Percentiles rank a stretch among this genome's conserved stretches.
Evolutionary conservation across 2,329 filamentous ascomycete genomes (phyloP).

Genomic region (Pseudogymnoascus verrucosus): DNA sequence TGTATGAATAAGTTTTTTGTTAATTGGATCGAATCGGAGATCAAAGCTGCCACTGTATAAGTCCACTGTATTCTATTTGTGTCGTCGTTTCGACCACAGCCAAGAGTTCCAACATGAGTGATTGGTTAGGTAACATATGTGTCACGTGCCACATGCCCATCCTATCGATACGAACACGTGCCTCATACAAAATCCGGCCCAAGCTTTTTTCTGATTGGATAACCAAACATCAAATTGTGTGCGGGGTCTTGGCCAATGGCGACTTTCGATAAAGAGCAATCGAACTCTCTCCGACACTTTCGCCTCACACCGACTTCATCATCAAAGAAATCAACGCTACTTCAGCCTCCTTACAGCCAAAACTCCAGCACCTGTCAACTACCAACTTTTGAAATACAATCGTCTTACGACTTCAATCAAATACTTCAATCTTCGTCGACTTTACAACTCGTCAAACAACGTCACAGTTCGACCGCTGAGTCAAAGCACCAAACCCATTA

Average conservation of each 20-base stretch:
- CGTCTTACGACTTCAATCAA: slow-evolving; percentile 5
- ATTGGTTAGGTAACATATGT: slow-evolving; percentile 23
- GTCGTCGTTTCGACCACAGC: background rate
- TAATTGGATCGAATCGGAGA: background rate
- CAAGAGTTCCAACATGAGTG: background rate
- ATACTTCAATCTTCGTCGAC: background rate
- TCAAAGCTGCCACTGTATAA: background rate
- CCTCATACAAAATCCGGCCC: background rate
- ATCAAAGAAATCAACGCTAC: background rate
- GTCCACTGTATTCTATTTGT: background rate
- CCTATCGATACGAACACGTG: slow-evolving; percentile 34
- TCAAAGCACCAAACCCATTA: slow-evolving; percentile 4
- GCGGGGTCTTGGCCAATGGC: slow-evolving; percentile 5
- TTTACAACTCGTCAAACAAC: background rate
- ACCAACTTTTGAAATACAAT: background rate
- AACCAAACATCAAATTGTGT: slow-evolving; percentile 1
- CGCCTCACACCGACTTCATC: slow-evolving; percentile 7
- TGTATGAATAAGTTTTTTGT: background rate
- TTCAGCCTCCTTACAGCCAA: background rate
- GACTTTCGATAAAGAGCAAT: slow-evolving; percentile 6
- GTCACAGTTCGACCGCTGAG: background rate
- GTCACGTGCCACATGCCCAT: slow-evolving; percentile 30
- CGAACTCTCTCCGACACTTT: slow-evolving; percentile 2
- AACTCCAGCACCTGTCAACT: background rate
- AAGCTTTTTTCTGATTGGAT: slow-evolving; percentile 1